A percentile compares a stretch with the other conserved stretches of the same genome.
These are phyloP conservation scores for Rosa lucieae DNA, from an alignment of 306 rosid species.

Conservation along the genomic window DNA sequence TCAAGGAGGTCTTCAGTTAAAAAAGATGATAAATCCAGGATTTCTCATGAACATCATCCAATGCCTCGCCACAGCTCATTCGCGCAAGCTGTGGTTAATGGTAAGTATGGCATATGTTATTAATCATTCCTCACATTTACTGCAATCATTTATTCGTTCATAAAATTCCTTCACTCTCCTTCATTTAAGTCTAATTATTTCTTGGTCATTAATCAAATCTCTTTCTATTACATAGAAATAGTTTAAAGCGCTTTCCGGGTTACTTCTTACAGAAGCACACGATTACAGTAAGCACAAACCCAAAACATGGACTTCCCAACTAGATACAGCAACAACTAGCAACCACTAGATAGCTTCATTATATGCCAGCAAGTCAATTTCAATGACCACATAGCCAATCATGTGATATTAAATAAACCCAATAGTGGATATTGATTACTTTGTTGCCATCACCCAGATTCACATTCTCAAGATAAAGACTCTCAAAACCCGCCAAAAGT, in stretches of 20 bases:
- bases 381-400: slow-evolving; percentile 25
- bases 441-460: slow-evolving; percentile 8
- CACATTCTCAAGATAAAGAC: slow-evolving; percentile 4
- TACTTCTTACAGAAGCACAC: background rate
- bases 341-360: slow-evolving; percentile 8
- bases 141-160: background rate
- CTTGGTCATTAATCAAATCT: background rate
- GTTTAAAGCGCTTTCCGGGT: background rate
- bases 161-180: background rate
- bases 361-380: background rate
- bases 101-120: slow-evolving; percentile 31
- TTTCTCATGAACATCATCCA: slow-evolving; percentile 63
- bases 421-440: background rate
- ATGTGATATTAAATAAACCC: background rate
- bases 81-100: slow-evolving; percentile 81
- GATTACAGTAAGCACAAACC: background rate
- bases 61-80: slow-evolving; percentile 64
- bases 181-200: background rate
- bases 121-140: background rate
- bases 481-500: background rate
- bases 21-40: slow-evolving; percentile 55
- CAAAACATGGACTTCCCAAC: background rate
- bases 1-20: slow-evolving; percentile 47
- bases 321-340: slow-evolving; percentile 9
- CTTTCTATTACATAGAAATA: background rate